phyloP scores from a whole-genome alignment of 129 eudicot genomes.

The Chrysanthemum lavandulifolium region DNA sequence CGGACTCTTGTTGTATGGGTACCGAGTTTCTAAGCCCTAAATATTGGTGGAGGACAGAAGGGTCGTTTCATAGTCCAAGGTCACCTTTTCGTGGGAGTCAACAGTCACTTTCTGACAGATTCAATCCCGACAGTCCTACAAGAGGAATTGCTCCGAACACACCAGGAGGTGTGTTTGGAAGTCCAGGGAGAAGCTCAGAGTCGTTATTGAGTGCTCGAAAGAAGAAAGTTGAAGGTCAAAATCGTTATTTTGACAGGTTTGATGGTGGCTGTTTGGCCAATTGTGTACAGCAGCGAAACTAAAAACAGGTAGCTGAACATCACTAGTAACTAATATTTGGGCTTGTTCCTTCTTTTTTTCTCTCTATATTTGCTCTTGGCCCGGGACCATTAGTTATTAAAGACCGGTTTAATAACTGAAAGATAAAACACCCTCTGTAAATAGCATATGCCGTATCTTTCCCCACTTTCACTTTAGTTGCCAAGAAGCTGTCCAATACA shows the following conservation, averaged over 20 bases:
- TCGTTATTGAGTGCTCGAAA: too few relatives aligned
- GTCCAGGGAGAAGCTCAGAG: constrained; percentile 31
- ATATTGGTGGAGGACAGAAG: constrained; percentile 64
- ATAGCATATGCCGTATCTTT: too few relatives aligned
- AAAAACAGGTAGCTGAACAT: constrained; percentile 36
- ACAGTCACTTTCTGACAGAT: constrained; percentile 25
- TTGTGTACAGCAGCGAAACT: constrained; percentile 37
- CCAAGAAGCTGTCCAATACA: too few relatives aligned
- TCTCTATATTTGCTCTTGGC: too few relatives aligned
- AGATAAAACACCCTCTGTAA: too few relatives aligned
- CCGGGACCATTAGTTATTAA: too few relatives aligned
- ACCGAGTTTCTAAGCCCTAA: constrained; percentile 49
- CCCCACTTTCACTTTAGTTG: too few relatives aligned
- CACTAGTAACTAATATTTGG: neutral
- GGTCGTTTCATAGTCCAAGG: constrained; percentile 41
- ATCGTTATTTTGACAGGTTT: constrained; percentile 34
- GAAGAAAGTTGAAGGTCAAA: neutral
- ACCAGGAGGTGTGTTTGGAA: constrained; percentile 22
- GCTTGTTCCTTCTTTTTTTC: too few relatives aligned
- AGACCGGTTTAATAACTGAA: too few relatives aligned
- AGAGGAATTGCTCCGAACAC: constrained; percentile 20
- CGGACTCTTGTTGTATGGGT: constrained; percentile 67
- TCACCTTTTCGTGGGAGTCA: constrained; percentile 37
- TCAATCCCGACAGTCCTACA: constrained; percentile 31
- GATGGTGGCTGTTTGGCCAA: constrained; percentile 38